Conservation (phyloP, 768 basidiomycete genomes). For the Amanita thiersii region DNA sequence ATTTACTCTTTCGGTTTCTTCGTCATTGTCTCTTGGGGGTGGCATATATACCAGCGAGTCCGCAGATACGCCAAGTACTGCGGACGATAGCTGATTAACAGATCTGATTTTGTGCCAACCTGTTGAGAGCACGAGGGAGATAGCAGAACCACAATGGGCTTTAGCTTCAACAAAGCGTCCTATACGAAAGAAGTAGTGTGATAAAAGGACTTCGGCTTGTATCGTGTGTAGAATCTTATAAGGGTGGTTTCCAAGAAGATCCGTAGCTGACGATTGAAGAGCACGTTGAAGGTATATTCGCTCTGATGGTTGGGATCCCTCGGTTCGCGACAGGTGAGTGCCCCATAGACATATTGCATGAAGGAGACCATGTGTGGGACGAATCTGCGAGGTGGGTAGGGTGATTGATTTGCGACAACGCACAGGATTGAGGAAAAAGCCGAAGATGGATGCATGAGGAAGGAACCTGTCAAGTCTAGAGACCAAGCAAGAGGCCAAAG, state of each 20-base stretch:
- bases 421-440: conserved; percentile 52
- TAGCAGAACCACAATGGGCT: conserved; percentile 44
- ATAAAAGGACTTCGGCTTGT: conserved; percentile 57
- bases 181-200: conserved; percentile 55
- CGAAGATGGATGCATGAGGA: conserved; percentile 48
- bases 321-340: conserved; percentile 32
- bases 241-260: conserved; percentile 39
- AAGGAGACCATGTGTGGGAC: conserved; percentile 41
- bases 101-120: conserved; percentile 41
- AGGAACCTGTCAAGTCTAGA: conserved; percentile 55
- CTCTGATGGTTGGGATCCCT: conserved; percentile 32
- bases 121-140: conserved; percentile 37
- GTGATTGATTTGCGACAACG: conserved; percentile 42
- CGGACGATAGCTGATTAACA: conserved; percentile 24
- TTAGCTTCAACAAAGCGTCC: conserved; percentile 56
- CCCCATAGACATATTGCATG: conserved; percentile 48
- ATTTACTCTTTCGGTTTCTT: conserved; percentile 60
- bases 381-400: conserved; percentile 36
- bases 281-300: conserved; percentile 40
- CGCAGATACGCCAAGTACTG: conserved; percentile 29
- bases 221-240: conserved; percentile 43
- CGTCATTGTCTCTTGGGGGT: conserved; percentile 32
- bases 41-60: conserved; percentile 32
- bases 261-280: conserved; percentile 36
- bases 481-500: too few relatives aligned